Evolutionary conservation across 768 basidiomycete genomes (phyloP).

Genomic region (Kwoniella heveanensis): DNA sequence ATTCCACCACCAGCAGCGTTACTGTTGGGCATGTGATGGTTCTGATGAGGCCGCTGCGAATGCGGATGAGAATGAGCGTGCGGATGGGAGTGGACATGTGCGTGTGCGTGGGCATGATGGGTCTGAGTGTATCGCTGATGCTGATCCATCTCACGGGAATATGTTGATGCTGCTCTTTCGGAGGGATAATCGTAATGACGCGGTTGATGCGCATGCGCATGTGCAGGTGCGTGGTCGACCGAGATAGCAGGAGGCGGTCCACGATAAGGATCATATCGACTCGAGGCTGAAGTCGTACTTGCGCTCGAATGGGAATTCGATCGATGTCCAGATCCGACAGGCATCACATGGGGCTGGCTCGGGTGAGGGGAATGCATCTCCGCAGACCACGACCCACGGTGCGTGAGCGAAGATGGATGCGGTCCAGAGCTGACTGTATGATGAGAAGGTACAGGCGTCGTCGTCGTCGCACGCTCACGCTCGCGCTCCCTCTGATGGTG

Average conservation of each 20-base stretch:
- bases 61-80: conserved; percentile 8
- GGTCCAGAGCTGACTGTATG: background rate
- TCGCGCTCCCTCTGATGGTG: background rate
- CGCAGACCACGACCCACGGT: background rate
- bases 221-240: background rate
- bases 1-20: conserved; percentile 1
- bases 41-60: background rate
- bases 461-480: conserved; percentile 5
- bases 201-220: conserved; percentile 3
- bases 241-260: background rate
- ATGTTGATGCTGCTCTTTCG: conserved; percentile 4
- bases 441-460: conserved; percentile 15
- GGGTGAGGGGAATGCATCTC: conserved; percentile 2
- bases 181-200: conserved; percentile 7
- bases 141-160: conserved; percentile 2
- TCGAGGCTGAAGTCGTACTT: background rate
- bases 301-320: conserved; percentile 2
- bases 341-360: conserved; percentile 3
- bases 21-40: conserved; percentile 1
- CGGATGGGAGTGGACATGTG: background rate
- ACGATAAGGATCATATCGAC: background rate
- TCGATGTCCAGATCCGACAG: background rate
- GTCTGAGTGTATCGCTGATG: background rate
- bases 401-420: background rate
- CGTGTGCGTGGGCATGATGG: background rate